A percentile compares a stretch with the other conserved stretches of the same genome.
phyloP scores from a whole-genome alignment of 768 basidiomycete species.

The Leucogyrophana mollusca region DNA sequence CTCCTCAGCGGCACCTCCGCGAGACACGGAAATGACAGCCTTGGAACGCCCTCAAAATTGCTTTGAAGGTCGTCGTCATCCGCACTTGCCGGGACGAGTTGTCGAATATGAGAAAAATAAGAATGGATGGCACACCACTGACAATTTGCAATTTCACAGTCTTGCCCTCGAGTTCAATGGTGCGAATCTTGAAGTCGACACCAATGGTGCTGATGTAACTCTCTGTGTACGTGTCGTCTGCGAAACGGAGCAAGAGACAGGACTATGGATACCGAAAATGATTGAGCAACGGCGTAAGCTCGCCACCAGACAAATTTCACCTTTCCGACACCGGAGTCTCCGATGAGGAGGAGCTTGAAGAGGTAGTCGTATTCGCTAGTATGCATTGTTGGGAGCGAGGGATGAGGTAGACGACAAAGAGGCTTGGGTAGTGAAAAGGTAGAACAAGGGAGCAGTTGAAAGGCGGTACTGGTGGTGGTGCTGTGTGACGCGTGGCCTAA shows the following conservation, averaged over 20 bases:
- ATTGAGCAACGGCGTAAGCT: conserved; percentile 22
- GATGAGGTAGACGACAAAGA: conserved; percentile 20
- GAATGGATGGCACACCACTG: conserved; percentile 32
- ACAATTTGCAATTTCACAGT: conserved; percentile 98
- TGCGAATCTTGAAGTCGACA: conserved; percentile 98
- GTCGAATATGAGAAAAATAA: conserved; percentile 9
- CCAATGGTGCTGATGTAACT: conserved; percentile 98
- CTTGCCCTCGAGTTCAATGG: conserved; percentile 98
- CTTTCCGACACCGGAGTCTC: conserved; percentile 95
- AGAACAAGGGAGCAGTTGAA: conserved; percentile 38
- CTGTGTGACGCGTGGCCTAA: conserved; percentile 31
- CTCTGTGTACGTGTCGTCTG: conserved; percentile 97
- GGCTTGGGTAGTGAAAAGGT: conserved; percentile 33
- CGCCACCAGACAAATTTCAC: conserved; percentile 36
- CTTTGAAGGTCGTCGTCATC: neutral
- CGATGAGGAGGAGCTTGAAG: conserved; percentile 94
- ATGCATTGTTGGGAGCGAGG: conserved; percentile 58
- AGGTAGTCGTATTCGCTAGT: conserved; percentile 95
- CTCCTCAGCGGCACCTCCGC: no score
- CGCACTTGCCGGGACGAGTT: neutral
- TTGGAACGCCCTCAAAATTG: neutral
- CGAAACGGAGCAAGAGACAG: conserved; percentile 86
- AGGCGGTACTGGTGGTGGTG: conserved; percentile 19
- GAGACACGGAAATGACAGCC: no score
- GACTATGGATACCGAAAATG: conserved; percentile 55